A percentile compares a stretch with the other conserved stretches of the same genome.
These are phyloP conservation scores for Cystofilobasidium capitatum DNA, from an alignment of 768 basidiomycete species.

Conservation along the genomic window DNA sequence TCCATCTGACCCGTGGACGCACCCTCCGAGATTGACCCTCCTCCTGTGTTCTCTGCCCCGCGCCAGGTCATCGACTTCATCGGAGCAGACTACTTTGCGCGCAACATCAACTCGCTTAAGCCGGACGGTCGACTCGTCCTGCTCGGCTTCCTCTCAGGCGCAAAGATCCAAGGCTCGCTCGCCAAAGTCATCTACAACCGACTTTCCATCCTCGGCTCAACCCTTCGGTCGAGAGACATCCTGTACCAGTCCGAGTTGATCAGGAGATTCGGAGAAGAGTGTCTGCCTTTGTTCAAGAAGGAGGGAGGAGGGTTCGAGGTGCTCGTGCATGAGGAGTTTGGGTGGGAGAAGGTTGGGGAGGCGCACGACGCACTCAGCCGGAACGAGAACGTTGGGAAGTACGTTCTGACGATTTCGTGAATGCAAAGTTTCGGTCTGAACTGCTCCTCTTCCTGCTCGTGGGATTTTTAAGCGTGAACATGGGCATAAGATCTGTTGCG, in stretches of 20 bases:
- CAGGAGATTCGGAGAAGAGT: constrained; percentile 31
- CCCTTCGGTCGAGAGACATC: constrained; percentile 62
- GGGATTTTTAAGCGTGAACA: no score
- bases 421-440: no score
- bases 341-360: constrained; percentile 63
- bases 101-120: constrained; percentile 61
- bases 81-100: constrained; percentile 61
- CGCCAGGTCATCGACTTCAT: constrained; percentile 64
- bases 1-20: background rate
- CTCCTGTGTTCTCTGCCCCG: no score
- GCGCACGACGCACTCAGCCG: constrained; percentile 48
- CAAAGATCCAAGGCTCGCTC: constrained; percentile 40
- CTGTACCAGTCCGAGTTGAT: constrained; percentile 66
- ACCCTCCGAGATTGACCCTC: no score
- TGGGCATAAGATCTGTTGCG: no score
- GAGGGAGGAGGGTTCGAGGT: constrained; percentile 52
- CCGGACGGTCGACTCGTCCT: constrained; percentile 42
- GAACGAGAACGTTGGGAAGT: constrained; percentile 4
- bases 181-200: constrained; percentile 68
- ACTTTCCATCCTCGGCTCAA: constrained; percentile 78
- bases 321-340: constrained; percentile 64
- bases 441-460: no score
- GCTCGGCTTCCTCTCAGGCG: constrained; percentile 38
- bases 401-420: background rate
- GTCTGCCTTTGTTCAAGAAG: constrained; percentile 32